Base-by-base conservation (phyloP, 2,329 filamentous ascomycete species). In the Colletotrichum tofieldiae region DNA sequence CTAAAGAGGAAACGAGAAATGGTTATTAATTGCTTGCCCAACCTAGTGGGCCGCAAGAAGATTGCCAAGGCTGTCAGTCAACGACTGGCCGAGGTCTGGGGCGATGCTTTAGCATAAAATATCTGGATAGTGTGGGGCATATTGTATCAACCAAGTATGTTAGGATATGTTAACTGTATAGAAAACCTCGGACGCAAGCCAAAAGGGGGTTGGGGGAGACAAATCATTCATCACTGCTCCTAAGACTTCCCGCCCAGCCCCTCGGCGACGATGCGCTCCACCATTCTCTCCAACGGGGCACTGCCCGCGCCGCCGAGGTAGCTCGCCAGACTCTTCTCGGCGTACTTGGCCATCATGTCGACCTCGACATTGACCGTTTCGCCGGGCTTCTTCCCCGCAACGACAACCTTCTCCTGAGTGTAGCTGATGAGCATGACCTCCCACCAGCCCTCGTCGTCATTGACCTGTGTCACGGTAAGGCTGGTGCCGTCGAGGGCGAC, bases 341-440 rank as follows among this genome's bases (percentile, higher is more conserved):
- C 93, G 78, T 95, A 95, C 84, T 96, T 96, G 63, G 90, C 90
- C 84, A 92, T 88, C 86, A 97, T 94, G 80, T 98, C 95, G 65
- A 98, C 96, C 86, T 98, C 95, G 45, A 98, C 90, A 79, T 98
- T 98, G 73, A 98, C 94, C 61, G 91, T 89, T 7, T 97, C 94
- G 2, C 95, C 95, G 39, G 88, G 84, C 82, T 89, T 86, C 89
- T 98, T 98, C 64, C 85, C 86, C 2, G 93, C 94, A 74, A 94
- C 91, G 20, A 97, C 93, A 20, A 99, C 92, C 82, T 93, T 93
- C 83, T 96, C 94, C 85, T 98, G 96, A 14, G 96, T 98, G 83
- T 99, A 99, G 11, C 93, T 90, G 81, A 99, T 98, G 73, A 99
- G 87, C 96, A 99, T 99, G 61, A 99, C 93, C 88, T 98, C 96